These are phyloP conservation scores for Cajanus cajan DNA, from an alignment of 306 rosid species.

Conservation along the genomic window DNA sequence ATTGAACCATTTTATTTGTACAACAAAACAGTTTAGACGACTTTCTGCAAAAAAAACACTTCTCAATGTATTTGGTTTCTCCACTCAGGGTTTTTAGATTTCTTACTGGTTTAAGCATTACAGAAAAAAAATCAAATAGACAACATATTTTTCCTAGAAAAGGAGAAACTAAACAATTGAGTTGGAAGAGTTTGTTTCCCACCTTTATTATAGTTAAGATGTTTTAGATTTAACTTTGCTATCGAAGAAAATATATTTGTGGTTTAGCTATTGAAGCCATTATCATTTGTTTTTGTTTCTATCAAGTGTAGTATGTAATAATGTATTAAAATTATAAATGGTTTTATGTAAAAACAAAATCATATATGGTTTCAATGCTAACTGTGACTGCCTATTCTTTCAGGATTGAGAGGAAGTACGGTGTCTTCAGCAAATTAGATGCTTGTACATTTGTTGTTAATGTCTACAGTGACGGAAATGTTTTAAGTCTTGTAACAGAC, in stretches of 20 bases:
- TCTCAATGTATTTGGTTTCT: conserved; percentile 3
- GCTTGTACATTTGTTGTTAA: conserved; percentile 88
- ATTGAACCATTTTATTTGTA: not conserved
- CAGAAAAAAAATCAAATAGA: not conserved
- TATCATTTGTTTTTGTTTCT: not conserved
- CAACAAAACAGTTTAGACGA: not conserved
- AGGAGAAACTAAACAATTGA: not conserved
- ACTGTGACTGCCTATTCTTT: conserved; percentile 21
- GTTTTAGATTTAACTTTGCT: conserved; percentile 10
- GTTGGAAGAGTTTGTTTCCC: not conserved
- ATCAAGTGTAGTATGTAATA: not conserved
- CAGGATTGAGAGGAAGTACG: conserved; percentile 82
- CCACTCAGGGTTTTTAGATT: not conserved
- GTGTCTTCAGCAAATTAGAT: conserved; percentile 92
- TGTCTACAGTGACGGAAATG: conserved; percentile 80
- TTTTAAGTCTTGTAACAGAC: conserved; percentile 89
- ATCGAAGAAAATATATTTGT: conserved; percentile 10
- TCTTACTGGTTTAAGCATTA: not conserved
- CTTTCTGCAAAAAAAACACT: not conserved
- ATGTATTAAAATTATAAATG: not conserved
- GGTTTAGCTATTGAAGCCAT: conserved; percentile 27
- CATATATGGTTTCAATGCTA: conserved; percentile 8
- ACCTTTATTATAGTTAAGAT: conserved; percentile 21
- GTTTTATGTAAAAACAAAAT: too few relatives aligned
- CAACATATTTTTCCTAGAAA: not conserved